Evolutionary conservation across 176 grass and related monocot species (phyloP).

Genomic region (maize (Zea mays)): DNA sequence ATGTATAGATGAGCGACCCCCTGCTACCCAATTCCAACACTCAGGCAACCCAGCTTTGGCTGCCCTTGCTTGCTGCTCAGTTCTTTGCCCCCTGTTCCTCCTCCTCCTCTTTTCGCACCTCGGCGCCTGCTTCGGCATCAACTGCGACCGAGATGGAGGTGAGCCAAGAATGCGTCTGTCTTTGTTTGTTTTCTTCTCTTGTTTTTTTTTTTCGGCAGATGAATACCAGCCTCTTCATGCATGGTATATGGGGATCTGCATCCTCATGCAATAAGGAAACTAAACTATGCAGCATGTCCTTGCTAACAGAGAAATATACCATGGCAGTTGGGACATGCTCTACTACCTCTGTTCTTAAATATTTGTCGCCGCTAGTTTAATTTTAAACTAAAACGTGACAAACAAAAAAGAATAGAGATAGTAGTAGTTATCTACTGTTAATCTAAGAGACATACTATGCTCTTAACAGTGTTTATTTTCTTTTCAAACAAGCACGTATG

Average conservation of each 20-base stretch:
- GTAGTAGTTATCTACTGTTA: not conserved
- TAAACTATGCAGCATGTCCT: not conserved
- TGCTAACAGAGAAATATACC: not conserved
- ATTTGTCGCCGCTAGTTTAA: no score
- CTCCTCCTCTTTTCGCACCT: not conserved
- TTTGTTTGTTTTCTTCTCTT: not conserved
- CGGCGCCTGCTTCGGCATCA: not conserved
- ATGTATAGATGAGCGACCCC: conserved; percentile 41
- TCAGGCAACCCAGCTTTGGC: conserved; percentile 25
- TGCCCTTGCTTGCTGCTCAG: conserved; percentile 11
- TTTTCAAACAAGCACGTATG: not conserved
- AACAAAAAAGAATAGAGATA: no score
- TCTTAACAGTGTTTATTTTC: not conserved
- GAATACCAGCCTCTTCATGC: not conserved
- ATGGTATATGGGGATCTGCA: not conserved
- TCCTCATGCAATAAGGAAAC: not conserved
- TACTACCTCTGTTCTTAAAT: not conserved
- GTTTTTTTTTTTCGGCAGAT: not conserved
- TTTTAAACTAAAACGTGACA: no score
- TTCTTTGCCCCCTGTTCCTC: not conserved
- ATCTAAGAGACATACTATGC: conserved; percentile 25
- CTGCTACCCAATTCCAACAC: not conserved
- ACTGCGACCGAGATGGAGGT: conserved; percentile 49
- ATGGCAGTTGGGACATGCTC: not conserved
- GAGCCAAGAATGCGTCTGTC: conserved; percentile 28